A percentile compares a stretch with the other conserved stretches of the same genome.
phyloP scores from a whole-genome alignment of 2,329 filamentous ascomycete species.

The Chaetothyriales sp. region DNA sequence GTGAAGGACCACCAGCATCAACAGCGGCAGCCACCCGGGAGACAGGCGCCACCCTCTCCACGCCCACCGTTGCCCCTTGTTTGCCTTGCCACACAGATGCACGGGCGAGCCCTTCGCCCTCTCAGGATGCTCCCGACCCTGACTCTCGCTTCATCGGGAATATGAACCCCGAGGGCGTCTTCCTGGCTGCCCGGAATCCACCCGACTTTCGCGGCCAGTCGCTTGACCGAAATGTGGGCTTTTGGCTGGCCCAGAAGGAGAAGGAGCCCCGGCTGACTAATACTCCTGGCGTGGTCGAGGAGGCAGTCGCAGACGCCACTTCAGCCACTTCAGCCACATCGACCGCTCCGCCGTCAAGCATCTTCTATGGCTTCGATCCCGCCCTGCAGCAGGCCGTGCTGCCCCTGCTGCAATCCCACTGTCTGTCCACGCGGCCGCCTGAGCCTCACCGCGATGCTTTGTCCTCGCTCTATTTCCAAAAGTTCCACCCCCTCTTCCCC shows the following conservation, averaged over 20 bases:
- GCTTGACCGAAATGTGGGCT: slow-evolving; percentile 39
- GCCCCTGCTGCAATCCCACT: slow-evolving; percentile 4
- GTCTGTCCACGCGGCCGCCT: slow-evolving; percentile 26
- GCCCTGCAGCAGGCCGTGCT: neutral
- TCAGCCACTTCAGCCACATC: neutral
- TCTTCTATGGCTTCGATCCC: neutral
- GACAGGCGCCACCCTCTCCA: neutral
- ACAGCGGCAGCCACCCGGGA: neutral
- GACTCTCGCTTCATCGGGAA: slow-evolving; percentile 24
- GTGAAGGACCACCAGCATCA: neutral
- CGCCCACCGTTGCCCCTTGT: neutral
- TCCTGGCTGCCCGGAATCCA: slow-evolving; percentile 39
- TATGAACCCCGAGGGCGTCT: slow-evolving; percentile 45
- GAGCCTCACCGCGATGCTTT: slow-evolving; percentile 33
- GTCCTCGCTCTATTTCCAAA: slow-evolving; percentile 34
- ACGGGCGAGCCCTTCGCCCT: neutral
- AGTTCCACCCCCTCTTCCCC: slow-evolving; percentile 42
- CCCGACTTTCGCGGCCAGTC: slow-evolving; percentile 21
- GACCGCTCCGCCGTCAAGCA: neutral
- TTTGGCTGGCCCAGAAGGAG: slow-evolving; percentile 33
- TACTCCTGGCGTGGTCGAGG: no score
- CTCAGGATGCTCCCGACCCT: neutral
- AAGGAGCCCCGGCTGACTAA: no score
- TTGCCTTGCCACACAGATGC: neutral
- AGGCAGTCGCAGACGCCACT: neutral